Conservation (phyloP, 2,329 filamentous ascomycete species). For the Sporothrix phasma region DNA sequence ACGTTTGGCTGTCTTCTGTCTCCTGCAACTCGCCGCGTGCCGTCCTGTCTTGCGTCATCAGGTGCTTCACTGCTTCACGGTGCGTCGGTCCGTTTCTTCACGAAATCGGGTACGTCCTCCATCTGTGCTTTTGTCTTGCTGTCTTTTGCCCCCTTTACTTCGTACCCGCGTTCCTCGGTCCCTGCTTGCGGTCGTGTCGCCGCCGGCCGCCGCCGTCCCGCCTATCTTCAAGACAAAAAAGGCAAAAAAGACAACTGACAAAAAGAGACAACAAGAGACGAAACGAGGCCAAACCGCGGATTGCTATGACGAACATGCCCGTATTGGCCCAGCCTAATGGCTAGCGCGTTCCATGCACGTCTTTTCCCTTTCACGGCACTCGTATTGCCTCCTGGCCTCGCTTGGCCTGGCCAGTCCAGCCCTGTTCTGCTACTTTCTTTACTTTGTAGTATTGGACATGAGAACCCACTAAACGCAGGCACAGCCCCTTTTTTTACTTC, state of each 20-base stretch:
- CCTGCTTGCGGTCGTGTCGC: background rate
- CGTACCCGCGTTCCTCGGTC: background rate
- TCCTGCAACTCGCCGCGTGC: background rate
- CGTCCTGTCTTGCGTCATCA: background rate
- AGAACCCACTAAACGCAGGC: background rate
- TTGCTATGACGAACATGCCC: background rate
- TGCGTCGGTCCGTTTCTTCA: background rate
- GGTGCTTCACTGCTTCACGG: background rate
- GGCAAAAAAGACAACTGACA: too few species aligned
- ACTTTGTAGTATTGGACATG: background rate
- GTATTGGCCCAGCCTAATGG: background rate
- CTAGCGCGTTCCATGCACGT: background rate
- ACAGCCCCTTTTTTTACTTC: constrained; percentile 7
- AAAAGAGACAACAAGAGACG: too few species aligned
- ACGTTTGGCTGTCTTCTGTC: background rate
- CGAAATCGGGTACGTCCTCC: too few species aligned
- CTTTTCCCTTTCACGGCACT: background rate
- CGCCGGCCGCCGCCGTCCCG: background rate
- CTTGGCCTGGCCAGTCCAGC: background rate
- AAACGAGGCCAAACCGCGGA: background rate
- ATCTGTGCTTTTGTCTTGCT: background rate
- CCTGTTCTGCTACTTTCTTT: background rate
- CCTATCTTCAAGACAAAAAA: background rate
- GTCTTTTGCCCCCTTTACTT: background rate
- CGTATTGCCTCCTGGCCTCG: background rate